Conservation (phyloP, 2,329 filamentous ascomycete genomes). For the Cordyceps fumosorosea region DNA sequence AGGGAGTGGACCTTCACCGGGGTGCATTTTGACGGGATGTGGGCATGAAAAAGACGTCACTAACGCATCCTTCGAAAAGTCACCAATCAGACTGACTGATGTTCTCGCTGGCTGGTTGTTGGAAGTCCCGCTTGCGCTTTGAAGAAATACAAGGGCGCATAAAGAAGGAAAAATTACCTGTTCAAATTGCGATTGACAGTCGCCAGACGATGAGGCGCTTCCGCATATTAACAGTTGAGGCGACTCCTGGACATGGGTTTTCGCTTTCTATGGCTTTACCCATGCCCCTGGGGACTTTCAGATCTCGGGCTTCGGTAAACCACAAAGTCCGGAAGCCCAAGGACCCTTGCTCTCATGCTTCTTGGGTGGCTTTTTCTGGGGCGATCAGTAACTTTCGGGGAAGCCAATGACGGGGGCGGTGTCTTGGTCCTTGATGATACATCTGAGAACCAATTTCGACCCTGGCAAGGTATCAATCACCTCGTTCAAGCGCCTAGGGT, state of each 20-base stretch:
- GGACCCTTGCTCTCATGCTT: not conserved
- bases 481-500: not conserved
- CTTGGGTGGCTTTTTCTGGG: not conserved
- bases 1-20: not conserved
- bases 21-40: not conserved
- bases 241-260: not conserved
- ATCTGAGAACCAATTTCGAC: too few relatives aligned
- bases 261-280: not conserved
- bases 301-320: constrained; percentile 10
- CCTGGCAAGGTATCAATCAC: not conserved
- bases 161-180: not conserved
- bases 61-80: not conserved
- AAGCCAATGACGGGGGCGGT: not conserved
- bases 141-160: not conserved
- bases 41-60: not conserved
- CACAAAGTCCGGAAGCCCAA: not conserved
- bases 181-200: not conserved
- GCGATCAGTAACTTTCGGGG: not conserved
- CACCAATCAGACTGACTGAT: not conserved
- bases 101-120: not conserved
- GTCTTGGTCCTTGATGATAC: not conserved
- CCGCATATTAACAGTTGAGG: not conserved
- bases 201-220: not conserved
- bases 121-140: not conserved
- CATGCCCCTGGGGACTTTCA: not conserved